phyloP scores from a whole-genome alignment of 176 grass and related monocot genomes.

The Triticum urartu region DNA sequence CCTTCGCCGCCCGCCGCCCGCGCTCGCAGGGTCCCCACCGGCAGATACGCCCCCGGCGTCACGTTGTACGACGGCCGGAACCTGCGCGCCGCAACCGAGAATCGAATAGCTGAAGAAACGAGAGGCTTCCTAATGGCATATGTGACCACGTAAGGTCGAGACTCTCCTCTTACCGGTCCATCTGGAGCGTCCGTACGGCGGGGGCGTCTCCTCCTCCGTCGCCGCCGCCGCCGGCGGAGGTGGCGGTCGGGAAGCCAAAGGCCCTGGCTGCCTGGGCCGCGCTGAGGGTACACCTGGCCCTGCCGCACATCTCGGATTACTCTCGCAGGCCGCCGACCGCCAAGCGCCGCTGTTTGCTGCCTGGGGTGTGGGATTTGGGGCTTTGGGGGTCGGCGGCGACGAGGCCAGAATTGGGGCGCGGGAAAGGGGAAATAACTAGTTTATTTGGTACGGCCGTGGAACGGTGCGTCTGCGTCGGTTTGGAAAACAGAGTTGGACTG shows the following conservation, averaged over 20 bases:
- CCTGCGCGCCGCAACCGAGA: conserved; percentile 29
- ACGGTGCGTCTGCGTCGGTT: no score
- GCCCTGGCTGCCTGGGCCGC: conserved; percentile 51
- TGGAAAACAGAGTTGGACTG: no score
- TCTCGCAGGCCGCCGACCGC: background rate
- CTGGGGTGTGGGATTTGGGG: background rate
- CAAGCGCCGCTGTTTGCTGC: background rate
- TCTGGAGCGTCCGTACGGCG: conserved; percentile 32
- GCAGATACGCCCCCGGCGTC: conserved; percentile 66
- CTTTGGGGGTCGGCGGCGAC: background rate
- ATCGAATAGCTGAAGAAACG: background rate
- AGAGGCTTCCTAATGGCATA: background rate
- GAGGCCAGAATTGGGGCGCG: conserved; percentile 27
- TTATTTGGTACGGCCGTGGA: background rate
- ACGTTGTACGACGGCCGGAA: conserved; percentile 83
- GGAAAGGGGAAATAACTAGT: conserved; percentile 26
- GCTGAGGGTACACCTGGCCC: conserved; percentile 72
- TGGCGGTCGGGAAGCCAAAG: conserved; percentile 48
- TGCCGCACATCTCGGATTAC: conserved; percentile 66
- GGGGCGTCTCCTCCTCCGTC: conserved; percentile 24
- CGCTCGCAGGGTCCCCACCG: conserved; percentile 44
- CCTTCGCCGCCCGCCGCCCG: background rate
- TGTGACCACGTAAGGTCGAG: background rate
- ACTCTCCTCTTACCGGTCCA: conserved; percentile 28
- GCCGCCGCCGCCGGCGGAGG: background rate